Conservation (phyloP, 2,329 filamentous ascomycete genomes). For the Xylariaceae sp. region DNA sequence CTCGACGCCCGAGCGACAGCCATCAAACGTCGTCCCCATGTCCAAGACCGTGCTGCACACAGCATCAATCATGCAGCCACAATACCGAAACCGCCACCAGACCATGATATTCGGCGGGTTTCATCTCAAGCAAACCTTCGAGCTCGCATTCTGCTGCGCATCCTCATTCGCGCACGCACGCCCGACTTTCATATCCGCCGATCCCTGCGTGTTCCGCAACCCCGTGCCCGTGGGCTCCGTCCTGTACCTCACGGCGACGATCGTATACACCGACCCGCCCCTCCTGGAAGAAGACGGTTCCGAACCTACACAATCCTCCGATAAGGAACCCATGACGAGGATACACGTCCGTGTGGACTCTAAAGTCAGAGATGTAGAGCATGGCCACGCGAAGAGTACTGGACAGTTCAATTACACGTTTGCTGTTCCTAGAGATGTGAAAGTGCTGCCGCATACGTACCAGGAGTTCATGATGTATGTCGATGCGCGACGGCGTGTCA, state of each 20-base stretch:
- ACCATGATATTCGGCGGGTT: conserved; percentile 79
- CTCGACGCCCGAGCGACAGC: conserved; percentile 29
- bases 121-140: conserved; percentile 70
- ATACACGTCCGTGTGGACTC: conserved; percentile 69
- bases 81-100: conserved; percentile 51
- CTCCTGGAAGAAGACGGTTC: conserved; percentile 47
- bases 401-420: conserved; percentile 73
- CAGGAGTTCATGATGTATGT: conserved; percentile 42
- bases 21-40: conserved; percentile 47
- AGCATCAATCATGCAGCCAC: conserved; percentile 72
- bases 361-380: conserved; percentile 67
- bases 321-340: conserved; percentile 36
- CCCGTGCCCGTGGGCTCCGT: conserved; percentile 73
- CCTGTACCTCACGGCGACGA: conserved; percentile 66
- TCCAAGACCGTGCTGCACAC: conserved; percentile 56
- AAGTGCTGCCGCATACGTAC: conserved; percentile 37
- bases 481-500: conserved; percentile 39
- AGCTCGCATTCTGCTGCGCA: conserved; percentile 71
- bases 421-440: conserved; percentile 34
- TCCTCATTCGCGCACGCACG: conserved; percentile 66
- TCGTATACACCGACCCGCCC: conserved; percentile 66
- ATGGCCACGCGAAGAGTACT: conserved; percentile 57
- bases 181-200: conserved; percentile 68
- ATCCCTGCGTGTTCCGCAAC: conserved; percentile 71
- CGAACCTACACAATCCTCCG: conserved; percentile 24